Evolutionary conservation across 2,329 filamentous ascomycete species (phyloP).

Genomic region (Monosporascus sp.): DNA sequence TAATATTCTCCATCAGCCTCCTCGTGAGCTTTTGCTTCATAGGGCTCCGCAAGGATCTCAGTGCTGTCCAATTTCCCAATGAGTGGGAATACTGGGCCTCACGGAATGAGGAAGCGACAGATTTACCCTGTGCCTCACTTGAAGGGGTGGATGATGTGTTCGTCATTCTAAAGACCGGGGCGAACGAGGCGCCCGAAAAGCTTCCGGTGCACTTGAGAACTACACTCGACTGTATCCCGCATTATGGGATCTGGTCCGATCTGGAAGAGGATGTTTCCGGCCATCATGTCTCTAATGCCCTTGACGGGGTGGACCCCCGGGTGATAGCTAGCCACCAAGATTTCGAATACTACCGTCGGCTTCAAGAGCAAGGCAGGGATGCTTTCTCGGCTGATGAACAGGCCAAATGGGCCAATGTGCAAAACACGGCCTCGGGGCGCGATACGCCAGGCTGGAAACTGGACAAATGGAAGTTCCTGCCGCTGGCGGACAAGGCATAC

Average conservation of each 20-base stretch:
- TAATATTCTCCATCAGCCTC: too few relatives aligned
- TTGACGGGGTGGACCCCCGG: constrained; percentile 36
- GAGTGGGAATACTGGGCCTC: too few relatives aligned
- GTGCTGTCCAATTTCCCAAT: too few relatives aligned
- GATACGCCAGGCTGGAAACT: constrained; percentile 46
- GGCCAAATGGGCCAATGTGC: constrained; percentile 20
- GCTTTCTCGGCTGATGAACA: constrained; percentile 32
- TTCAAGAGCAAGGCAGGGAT: constrained; percentile 36
- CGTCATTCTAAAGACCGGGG: constrained; percentile 53
- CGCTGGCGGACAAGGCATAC: constrained; percentile 45
- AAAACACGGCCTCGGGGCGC: constrained; percentile 23
- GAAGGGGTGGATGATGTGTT: constrained; percentile 46
- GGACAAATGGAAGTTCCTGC: constrained; percentile 55
- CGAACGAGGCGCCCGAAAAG: constrained; percentile 50
- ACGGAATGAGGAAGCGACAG: too few relatives aligned
- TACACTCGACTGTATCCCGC: constrained; percentile 48
- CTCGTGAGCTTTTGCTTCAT: too few relatives aligned
- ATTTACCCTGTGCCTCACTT: constrained; percentile 4
- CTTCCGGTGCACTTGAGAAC: constrained; percentile 50
- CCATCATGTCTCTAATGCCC: constrained; percentile 43
- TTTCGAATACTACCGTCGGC: constrained; percentile 46
- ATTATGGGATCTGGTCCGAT: constrained; percentile 55
- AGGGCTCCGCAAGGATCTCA: too few relatives aligned
- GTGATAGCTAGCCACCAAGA: constrained; percentile 37
- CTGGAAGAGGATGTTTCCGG: constrained; percentile 47